Evolutionary conservation across 1,139 yeast species (phyloP), one percentile per base, ranked within the genome.

Genomic region (Kurtzmaniella quercitrusa): DNA sequence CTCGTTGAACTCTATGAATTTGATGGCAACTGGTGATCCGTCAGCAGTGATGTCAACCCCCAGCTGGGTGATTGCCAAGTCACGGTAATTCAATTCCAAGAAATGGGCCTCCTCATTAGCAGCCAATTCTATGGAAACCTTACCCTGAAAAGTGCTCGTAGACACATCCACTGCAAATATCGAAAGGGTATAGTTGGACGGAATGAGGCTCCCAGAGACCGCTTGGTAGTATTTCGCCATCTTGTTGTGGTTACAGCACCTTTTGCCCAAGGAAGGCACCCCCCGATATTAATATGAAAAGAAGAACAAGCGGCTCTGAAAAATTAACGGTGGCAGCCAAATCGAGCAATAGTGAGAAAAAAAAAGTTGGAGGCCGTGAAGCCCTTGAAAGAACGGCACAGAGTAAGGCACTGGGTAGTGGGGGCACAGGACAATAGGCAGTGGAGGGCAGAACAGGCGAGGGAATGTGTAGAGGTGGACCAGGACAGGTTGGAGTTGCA

Each of bases 31-130:
- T 14, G 59, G 45, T 1, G 40, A 27, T 4, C 39, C 24, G 6
- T 36, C 38, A 15, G 44, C 44, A 5, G 27, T 34, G 14, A 54
- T 46, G 5, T 44, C 27, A 8, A 59, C 50, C 14, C 50, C 49
- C n/a, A 52, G 54, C 12, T 53, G 44, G 9, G 45, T 34, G 14
- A 63, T 48, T 2, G 48, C 46, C 49, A 78, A 59, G 41, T 65
- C 69, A 48, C 77, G 55, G 51, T 66, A 68, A 57, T 78, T 75
- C 50, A 78, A 61, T 46, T 63, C 65, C 38, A 78, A 51, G 44
- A 68, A 68, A 39, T 59, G 55, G n/a, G 77, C 67, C 3, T 57
- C 46, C 9, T 53, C 55, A 7, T 52, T 48, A 11, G 72, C 68
- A 11, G 57, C 50, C 38, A 77, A 61, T n/a, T 65, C 57, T 43